phyloP scores from a whole-genome alignment of 306 rosid species.

The Nissolia schottii region DNA sequence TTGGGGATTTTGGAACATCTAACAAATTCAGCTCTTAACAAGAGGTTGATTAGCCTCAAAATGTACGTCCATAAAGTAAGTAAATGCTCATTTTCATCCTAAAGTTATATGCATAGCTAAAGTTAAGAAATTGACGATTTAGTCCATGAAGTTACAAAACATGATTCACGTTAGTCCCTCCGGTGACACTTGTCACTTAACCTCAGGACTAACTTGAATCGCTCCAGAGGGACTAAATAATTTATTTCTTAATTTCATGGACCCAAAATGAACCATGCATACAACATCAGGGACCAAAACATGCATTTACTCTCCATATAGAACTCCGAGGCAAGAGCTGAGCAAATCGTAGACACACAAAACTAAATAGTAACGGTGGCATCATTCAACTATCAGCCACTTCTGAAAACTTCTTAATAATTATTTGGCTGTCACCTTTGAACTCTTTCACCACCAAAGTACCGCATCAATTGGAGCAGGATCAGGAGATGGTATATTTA shows the following conservation, averaged over 20 bases:
- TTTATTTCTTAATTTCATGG: no score
- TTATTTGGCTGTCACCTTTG: background rate
- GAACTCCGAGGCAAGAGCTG: slow-evolving; percentile 15
- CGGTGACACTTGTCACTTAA: no score
- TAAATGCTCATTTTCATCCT: no score
- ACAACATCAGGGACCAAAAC: no score
- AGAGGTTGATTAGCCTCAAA: slow-evolving; percentile 8
- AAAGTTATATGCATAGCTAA: no score
- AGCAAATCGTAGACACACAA: background rate
- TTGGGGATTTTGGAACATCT: slow-evolving; percentile 3
- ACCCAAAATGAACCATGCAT: no score
- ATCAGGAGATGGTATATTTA: slow-evolving; percentile 41
- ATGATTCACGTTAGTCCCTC: no score
- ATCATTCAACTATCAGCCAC: slow-evolving; percentile 22
- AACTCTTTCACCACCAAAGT: slow-evolving; percentile 24
- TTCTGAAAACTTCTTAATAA: slow-evolving; percentile 8
- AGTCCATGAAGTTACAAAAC: no score
- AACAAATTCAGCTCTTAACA: slow-evolving; percentile 15
- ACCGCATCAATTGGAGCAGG: slow-evolving; percentile 29
- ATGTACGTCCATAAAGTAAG: background rate
- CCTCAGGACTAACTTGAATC: no score
- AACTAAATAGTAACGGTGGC: slow-evolving; percentile 23
- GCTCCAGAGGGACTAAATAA: no score
- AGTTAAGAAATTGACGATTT: no score
- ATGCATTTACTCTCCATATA: no score